Evolutionary conservation across 371 early-diverging fungal species (phyloP), one percentile per base, ranked within the genome.

Genomic region (Vittaforma corneae): DNA sequence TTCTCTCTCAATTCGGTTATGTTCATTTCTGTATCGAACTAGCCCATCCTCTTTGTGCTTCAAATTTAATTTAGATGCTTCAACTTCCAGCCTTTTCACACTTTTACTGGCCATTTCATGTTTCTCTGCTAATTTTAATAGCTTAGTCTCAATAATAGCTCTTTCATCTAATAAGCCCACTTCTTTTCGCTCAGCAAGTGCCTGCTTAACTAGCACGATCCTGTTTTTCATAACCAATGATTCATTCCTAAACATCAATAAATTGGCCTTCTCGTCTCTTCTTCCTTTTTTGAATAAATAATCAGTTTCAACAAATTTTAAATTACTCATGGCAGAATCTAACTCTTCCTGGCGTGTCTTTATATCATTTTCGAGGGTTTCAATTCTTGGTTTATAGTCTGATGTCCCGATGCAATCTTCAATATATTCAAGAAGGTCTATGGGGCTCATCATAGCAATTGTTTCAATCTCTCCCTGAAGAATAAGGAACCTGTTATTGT

Each of bases 391-490:
- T 77, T 92, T 90, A 76, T 89, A 93, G 47, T 81, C 77, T 1
- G 86, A 82, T 1, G 97, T 97, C 4, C 97, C 98, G 54, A 99
- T 95, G 52, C 97, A 95, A 77, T 98, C 97, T 75, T 99, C 99
- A 37, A 99, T 80, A 76, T 96, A 99, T 77, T 96, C 97, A 4
- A 99, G 82, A 51, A 98, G 78, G 55, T 93, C 93, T 73, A 93
- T 93, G 0, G 97, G 87, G 74, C 95, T 96, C 95, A 98, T 94
- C 73, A 89, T 84, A 1, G 96, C 84, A 68, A 99, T 98, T 1
- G 88, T 90, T 77, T 99, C 99, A 44, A 98, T 97, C 75, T 99
- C 99, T 53, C 99, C 99, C 84, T 88, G 98, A 48, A 96, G 78
- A 68, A 99, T 97, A 70, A 97, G 79, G 73, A 97, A 97, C 46